Evolutionary conservation across 139 green algal species (phyloP).

Genomic region (Chlorella sp.): DNA sequence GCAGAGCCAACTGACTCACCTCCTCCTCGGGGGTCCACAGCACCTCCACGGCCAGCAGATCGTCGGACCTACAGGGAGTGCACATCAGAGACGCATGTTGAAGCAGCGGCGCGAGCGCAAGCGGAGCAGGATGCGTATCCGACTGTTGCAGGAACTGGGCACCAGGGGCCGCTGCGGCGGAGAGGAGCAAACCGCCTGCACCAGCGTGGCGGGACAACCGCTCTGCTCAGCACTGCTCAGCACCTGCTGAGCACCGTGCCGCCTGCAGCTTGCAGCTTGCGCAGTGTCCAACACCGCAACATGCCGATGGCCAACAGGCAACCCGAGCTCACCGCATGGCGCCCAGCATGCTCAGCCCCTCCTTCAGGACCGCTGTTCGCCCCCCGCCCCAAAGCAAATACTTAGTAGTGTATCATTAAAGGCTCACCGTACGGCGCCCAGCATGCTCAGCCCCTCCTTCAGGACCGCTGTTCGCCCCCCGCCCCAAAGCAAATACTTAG

Average conservation of each 20-base stretch:
- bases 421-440: too few species aligned
- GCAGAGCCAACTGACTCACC: background rate
- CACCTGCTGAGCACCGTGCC: too few species aligned
- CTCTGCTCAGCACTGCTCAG: background rate
- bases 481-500: background rate
- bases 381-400: background rate
- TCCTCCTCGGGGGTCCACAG: constrained; percentile 97
- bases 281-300: too few species aligned
- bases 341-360: constrained; percentile 56
- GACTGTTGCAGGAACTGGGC: background rate
- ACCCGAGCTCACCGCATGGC: constrained; percentile 41
- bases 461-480: too few species aligned
- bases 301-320: background rate
- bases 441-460: too few species aligned
- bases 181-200: too few species aligned
- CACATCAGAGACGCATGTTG: too few species aligned
- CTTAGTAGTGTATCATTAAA: too few species aligned
- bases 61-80: background rate
- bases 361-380: background rate
- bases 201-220: too few species aligned
- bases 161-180: background rate
- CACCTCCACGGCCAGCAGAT: constrained; percentile 92
- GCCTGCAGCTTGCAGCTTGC: background rate
- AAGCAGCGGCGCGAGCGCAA: too few species aligned
- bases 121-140: background rate